Conservation (phyloP, 345 rosid genomes). For the Citrus trifoliata region DNA sequence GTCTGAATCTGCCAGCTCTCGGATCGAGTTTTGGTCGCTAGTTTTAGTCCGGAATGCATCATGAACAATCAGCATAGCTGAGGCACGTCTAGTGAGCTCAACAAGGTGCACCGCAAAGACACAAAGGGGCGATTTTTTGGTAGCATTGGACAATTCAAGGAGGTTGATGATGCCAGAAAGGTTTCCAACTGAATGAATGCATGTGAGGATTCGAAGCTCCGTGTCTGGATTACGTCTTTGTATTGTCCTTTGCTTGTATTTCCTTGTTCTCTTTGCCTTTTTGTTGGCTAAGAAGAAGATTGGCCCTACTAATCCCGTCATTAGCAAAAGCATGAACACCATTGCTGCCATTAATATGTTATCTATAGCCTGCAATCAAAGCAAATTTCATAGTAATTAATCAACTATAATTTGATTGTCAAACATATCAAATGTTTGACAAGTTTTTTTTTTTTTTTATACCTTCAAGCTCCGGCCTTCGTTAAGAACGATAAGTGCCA, state of each 20-base stretch:
- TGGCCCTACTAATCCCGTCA: neutral
- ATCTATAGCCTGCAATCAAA: slow-evolving; percentile 4
- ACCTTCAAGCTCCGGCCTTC: slow-evolving; percentile 50
- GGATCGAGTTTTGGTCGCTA: neutral
- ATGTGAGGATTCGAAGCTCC: slow-evolving; percentile 21
- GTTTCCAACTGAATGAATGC: slow-evolving; percentile 19
- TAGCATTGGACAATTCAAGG: slow-evolving; percentile 20
- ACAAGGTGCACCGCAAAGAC: slow-evolving; percentile 20
- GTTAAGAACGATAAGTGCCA: slow-evolving; percentile 47
- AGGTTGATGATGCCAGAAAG: slow-evolving; percentile 20
- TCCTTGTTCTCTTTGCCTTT: neutral
- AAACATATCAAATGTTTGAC: neutral
- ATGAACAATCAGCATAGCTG: slow-evolving; percentile 18
- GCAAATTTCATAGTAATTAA: neutral
- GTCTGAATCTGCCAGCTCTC: neutral
- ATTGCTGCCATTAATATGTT: neutral
- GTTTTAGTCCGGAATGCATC: neutral
- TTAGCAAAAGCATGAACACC: neutral
- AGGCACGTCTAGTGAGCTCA: slow-evolving; percentile 25
- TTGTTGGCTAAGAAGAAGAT: neutral
- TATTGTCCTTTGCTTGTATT: neutral
- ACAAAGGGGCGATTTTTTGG: neutral
- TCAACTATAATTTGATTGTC: neutral
- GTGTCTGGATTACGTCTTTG: neutral
- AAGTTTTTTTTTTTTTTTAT: neutral